Evolutionary conservation across 1,139 yeast species (phyloP).

Genomic region (Pichia sp.): DNA sequence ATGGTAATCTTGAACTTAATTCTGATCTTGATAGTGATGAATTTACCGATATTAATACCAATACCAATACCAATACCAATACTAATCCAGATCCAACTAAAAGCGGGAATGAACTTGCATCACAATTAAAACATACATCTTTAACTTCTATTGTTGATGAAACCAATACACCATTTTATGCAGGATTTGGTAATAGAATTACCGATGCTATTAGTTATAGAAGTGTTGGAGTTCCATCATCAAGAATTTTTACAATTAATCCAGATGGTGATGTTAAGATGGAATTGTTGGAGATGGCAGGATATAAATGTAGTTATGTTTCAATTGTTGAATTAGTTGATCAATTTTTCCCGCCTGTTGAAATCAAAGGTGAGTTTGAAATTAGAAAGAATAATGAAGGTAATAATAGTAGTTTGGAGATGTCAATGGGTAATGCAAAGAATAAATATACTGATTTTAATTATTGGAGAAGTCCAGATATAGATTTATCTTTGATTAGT

Average conservation of each 20-base stretch:
- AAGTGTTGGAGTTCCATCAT: slow-evolving; percentile 90
- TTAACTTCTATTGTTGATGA: slow-evolving; percentile 8
- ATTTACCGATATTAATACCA: slow-evolving; percentile 19
- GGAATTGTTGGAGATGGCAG: slow-evolving; percentile 93
- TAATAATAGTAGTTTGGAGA: slow-evolving; percentile 13
- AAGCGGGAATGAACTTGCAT: not conserved
- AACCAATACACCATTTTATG: slow-evolving; percentile 72
- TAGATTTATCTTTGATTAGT: slow-evolving; percentile 53
- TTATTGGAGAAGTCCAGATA: slow-evolving; percentile 83
- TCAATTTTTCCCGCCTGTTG: slow-evolving; percentile 92
- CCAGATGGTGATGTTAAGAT: slow-evolving; percentile 96
- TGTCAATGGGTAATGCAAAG: slow-evolving; percentile 33
- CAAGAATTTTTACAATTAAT: slow-evolving; percentile 91
- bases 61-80: slow-evolving; percentile 10
- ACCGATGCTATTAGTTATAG: slow-evolving; percentile 96
- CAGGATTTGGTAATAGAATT: slow-evolving; percentile 95
- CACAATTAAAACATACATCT: slow-evolving; percentile 3
- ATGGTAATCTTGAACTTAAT: not conserved
- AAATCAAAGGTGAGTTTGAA: slow-evolving; percentile 21
- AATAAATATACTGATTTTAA: slow-evolving; percentile 80
- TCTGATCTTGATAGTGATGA: slow-evolving; percentile 9
- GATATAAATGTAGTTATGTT: slow-evolving; percentile 81
- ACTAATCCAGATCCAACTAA: slow-evolving; percentile 3
- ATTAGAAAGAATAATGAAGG: not conserved
- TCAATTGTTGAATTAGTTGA: slow-evolving; percentile 92